Base-by-base conservation (phyloP, 1,139 yeast species). In the Arxiozyma heterogenica region DNA sequence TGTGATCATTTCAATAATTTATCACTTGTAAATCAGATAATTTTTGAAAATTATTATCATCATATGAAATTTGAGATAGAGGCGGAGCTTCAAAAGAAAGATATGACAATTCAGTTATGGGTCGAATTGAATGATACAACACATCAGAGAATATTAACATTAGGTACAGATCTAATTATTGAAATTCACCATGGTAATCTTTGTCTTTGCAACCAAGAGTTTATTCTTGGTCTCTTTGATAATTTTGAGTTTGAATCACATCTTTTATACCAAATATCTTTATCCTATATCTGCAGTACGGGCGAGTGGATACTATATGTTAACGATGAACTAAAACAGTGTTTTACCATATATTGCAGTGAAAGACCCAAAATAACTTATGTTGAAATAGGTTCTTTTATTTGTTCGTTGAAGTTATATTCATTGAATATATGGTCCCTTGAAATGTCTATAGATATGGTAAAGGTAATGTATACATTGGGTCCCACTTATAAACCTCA, bases 351-450 rank as follows among this genome's bases (percentile, higher is more conserved):
- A 11, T 54, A 58, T 23, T 55, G 57, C 17, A 54, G 52, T 2
- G 23, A 57, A 0, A 42, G 54, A 2, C 49, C 41, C 2, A 39
- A 27, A 20, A 20, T 58, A 9, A 50, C 47, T 11, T 41, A 42
- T n/a, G 20, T 64, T 25, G 65, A 64, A 45, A 42, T 67, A 27
- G 70, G 70, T 1, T 67, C 70, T 9, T 59, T 61, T 61, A 61
- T 60, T 21, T 65, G 61, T 38, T 65, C 67, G 11, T 61, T 67
- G 47, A 64, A 59, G 51, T 51, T 67, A 15, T 65, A 51, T 44
- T 54, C 58, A 21, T 54, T 65, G 11, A 47, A 49, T 12, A 42
- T 55, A 2, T 57, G 59, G 59, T 49, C 55, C 15, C 6, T 23
- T 8, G 34, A 17, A 7, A 39, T 57, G 27, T 20, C 57, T 3